Evolutionary conservation across 2,329 filamentous ascomycete genomes (phyloP).

Genomic region (Reticulascus tulasneorum): DNA sequence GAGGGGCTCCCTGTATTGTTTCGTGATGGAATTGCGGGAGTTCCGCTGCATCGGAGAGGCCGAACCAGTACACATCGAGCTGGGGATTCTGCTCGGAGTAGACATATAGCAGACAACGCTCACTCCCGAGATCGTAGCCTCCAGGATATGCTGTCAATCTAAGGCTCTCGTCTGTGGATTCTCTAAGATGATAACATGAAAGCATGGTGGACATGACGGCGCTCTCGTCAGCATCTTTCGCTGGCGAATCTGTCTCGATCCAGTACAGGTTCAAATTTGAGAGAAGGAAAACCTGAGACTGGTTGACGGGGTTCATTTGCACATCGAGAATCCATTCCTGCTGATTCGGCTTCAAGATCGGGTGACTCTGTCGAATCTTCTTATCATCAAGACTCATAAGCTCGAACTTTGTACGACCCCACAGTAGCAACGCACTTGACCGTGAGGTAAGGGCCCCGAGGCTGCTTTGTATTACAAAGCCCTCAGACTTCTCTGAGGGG

Average conservation of each 20-base stretch:
- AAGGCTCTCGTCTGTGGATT: constrained; percentile 30
- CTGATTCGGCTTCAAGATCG: constrained; percentile 20
- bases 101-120: constrained; percentile 26
- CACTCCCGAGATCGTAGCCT: constrained; percentile 4
- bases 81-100: constrained; percentile 27
- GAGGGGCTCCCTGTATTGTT: constrained; percentile 10
- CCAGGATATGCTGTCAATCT: constrained; percentile 32
- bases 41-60: constrained; percentile 13
- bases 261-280: constrained; percentile 50
- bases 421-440: constrained; percentile 25
- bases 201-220: constrained; percentile 26
- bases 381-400: constrained; percentile 32
- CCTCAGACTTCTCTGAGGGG: too few species aligned
- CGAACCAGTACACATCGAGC: constrained; percentile 32
- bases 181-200: constrained; percentile 41
- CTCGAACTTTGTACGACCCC: constrained; percentile 31
- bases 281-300: constrained; percentile 53
- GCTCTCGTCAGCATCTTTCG: constrained; percentile 11
- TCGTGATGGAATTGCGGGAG: constrained; percentile 35
- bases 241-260: constrained; percentile 33
- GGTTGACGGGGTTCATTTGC: constrained; percentile 39
- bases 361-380: constrained; percentile 15
- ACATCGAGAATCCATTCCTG: constrained; percentile 52
- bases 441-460: constrained; percentile 7
- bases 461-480: constrained; percentile 4